These are phyloP conservation scores for Exutisphaerella laricina DNA, from an alignment of 2,329 filamentous ascomycete species.

Conservation along the genomic window DNA sequence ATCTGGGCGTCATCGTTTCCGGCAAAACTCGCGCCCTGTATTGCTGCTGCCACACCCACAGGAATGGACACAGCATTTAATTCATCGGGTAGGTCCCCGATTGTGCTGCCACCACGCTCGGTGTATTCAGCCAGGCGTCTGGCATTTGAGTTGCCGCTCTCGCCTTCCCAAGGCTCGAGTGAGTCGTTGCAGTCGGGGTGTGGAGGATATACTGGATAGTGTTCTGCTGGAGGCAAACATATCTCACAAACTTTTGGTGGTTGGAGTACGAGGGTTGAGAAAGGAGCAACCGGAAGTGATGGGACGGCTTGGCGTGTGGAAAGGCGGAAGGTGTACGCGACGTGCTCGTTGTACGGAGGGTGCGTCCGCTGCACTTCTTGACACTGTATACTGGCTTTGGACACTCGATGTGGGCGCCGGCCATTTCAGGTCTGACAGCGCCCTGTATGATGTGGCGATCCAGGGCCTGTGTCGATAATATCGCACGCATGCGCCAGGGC, in stretches of 20 bases:
- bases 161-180: not conserved
- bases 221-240: not conserved
- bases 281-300: too few species aligned
- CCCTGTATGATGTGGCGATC: not conserved
- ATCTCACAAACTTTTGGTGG: not conserved
- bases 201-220: not conserved
- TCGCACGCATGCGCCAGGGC: slow-evolving; percentile 4
- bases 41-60: too few species aligned
- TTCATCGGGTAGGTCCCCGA: too few species aligned
- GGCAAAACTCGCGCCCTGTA: too few species aligned
- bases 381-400: not conserved
- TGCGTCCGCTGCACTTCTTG: not conserved
- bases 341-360: not conserved
- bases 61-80: too few species aligned
- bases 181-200: not conserved
- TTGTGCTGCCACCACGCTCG: too few species aligned
- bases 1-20: too few species aligned
- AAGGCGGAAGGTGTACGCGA: not conserved
- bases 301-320: too few species aligned
- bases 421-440: not conserved
- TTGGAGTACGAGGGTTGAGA: too few species aligned
- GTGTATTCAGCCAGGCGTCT: too few species aligned
- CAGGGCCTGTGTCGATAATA: slow-evolving; percentile 1
- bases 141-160: not conserved
- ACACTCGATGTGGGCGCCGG: too few species aligned